Base-by-base conservation (phyloP, 116 monocot genomes). In the Trichopus zeylanicus region DNA sequence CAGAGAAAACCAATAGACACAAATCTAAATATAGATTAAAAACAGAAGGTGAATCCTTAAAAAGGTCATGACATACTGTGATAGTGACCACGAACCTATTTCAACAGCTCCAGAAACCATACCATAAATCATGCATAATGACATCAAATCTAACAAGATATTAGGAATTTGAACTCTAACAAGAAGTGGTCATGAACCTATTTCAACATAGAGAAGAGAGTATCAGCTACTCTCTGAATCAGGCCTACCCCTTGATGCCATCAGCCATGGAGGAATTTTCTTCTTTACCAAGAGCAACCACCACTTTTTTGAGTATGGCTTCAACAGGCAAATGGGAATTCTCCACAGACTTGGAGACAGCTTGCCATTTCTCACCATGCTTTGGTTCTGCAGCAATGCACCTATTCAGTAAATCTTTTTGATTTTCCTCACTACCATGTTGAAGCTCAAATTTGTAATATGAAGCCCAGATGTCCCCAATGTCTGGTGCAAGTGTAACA, bases 371-470 rank as follows among this genome's bases (percentile, higher is more conserved):
- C 73, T 97, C 97, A 19, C 97, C 97, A 67, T 91, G 91, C 62
- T 91, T 97, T 16, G 97, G 97, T 48, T 97, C 97, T 9, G 87
- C 90, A 47, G 72, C 38, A 60, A 87, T 59, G 30, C 92, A 92
- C 67, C 81, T 73, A 70, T 70, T 69, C 68, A 91, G 29, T 26
- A 97, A 84, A 56, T 87, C 84, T 52, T 81, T 87, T 62, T 97
- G 97, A 16, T 39, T 75, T 19, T 97, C 97, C 29, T 87, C 91
- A 49, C 29, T 74, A 29, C 97, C 97, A 75, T 97, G 91, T 62
- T 97, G 97, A 31, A 97, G 74, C 69, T 97, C 97, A 79, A 97
- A 97, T 60, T 84, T 97, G 67, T 90, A 87, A 25, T 74, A 87
- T 15, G 76, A 72, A 1, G 77, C 81, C 97, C 97, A 97, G 57